These are phyloP conservation scores for Austroboletus eburneus DNA, from an alignment of 768 basidiomycete species.

Conservation along the genomic window DNA sequence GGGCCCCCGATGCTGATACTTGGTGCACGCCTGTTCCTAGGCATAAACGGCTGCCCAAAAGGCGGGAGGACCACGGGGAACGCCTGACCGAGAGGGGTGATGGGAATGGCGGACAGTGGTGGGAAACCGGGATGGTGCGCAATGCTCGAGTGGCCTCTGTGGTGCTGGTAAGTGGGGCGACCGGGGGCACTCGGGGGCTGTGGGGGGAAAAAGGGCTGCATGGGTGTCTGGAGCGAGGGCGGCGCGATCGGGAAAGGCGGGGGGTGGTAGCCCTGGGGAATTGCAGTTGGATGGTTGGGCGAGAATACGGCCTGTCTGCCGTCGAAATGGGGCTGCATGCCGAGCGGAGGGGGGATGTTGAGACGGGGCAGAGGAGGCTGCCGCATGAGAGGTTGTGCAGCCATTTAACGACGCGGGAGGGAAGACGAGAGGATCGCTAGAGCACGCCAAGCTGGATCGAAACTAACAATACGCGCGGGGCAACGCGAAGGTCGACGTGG, in stretches of 20 bases:
- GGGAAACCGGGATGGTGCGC: slow-evolving; percentile 61
- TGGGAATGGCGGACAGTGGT: slow-evolving; percentile 50
- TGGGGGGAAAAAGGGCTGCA: slow-evolving; percentile 62
- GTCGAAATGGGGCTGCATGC: slow-evolving; percentile 53
- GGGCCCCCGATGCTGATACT: slow-evolving; percentile 77
- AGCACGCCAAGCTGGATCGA: too few relatives aligned
- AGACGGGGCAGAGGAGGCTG: slow-evolving; percentile 55
- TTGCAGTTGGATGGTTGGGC: slow-evolving; percentile 56
- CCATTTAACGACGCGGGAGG: slow-evolving; percentile 11
- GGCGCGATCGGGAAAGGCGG: slow-evolving; percentile 41
- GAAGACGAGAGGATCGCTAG: too few relatives aligned
- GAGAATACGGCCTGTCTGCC: slow-evolving; percentile 53
- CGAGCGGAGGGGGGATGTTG: slow-evolving; percentile 50
- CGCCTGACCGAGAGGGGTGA: slow-evolving; percentile 57
- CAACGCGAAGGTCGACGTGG: slow-evolving; percentile 10
- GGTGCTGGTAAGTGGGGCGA: slow-evolving; percentile 49
- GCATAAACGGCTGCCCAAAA: slow-evolving; percentile 49
- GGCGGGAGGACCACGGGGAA: slow-evolving; percentile 51
- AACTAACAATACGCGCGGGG: too few relatives aligned
- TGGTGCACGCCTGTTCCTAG: slow-evolving; percentile 60
- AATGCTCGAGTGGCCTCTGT: slow-evolving; percentile 54
- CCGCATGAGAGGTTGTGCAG: slow-evolving; percentile 35
- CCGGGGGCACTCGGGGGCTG: slow-evolving; percentile 47
- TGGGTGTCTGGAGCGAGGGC: slow-evolving; percentile 61
- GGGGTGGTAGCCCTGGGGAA: slow-evolving; percentile 57